Evolutionary conservation across 2,329 filamentous ascomycete species (phyloP), one percentile per base, ranked within the genome.

Genomic region (Geosmithia flava): DNA sequence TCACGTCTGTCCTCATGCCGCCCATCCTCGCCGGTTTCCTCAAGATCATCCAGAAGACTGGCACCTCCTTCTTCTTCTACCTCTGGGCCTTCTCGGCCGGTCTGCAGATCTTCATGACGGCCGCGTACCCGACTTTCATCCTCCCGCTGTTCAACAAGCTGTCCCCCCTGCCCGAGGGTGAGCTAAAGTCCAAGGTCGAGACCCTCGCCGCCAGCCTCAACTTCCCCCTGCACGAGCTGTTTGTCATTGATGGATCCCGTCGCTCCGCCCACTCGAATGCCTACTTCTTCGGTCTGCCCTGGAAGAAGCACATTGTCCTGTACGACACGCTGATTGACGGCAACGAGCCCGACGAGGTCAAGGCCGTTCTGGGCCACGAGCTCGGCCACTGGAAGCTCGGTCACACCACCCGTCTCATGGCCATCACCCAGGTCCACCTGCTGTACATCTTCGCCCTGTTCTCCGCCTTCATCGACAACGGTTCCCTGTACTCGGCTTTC

Each of bases 271-370:
- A 94, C 70, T 88, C 84, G 67, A 94, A 94, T 63, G 87, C 87
- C 33, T 93, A 94, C 68, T 98, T 98, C 71, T 96, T 94, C 58
- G 93, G 93, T 51, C 78, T 98, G 49, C 93, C 93, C 42, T 98
- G 91, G 90, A 96, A 96, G 78, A 97, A 97, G 78, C 94, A 97
- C 72, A 98, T 98, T 71, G 93, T 98, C 60, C 94, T 98, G 62
- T 98, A 95, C 64, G 93, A 98, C 63, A 98, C 94, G 5, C 70
- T 98, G 53, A 89, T 98, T 53, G 91, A 96, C 68, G 95, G 97
- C 78, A 93, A 85, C 64, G 81, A 90, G 53, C 82, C 86, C 3
- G 78, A 93, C 60, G 93, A 98, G 67, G 90, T 98, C 41, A 87
- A 95, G 50, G 91, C 93, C 54, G 90, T 98, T 47, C 73, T 98